phyloP scores from a whole-genome alignment of 176 grass and related monocot genomes.

The Raddia distichophylla region DNA sequence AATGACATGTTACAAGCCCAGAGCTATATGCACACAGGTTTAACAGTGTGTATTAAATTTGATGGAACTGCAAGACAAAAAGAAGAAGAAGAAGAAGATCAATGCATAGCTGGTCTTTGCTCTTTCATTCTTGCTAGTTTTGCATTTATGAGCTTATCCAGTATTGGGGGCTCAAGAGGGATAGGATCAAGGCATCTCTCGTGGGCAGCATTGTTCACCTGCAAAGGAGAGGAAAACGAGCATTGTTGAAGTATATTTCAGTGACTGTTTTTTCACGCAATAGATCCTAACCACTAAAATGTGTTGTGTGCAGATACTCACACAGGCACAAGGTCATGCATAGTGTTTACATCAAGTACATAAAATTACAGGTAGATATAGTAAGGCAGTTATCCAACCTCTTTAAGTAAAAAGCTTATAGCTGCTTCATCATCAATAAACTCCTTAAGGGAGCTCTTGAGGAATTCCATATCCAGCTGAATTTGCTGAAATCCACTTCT shows the following conservation, averaged over 20 bases:
- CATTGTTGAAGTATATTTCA: constrained; percentile 15
- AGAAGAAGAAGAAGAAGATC: neutral
- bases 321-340: neutral
- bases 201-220: constrained; percentile 94
- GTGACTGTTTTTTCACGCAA: constrained; percentile 6
- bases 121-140: constrained; percentile 84
- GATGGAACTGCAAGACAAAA: constrained; percentile 14
- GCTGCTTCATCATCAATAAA: constrained; percentile 92
- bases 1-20: neutral
- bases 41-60: constrained; percentile 31
- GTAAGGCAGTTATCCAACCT: constrained; percentile 56
- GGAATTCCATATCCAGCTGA: constrained; percentile 97
- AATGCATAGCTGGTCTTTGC: constrained; percentile 40
- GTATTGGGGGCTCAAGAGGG: constrained; percentile 88
- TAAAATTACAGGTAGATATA: constrained; percentile 24
- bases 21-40: constrained; percentile 23
- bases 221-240: constrained; percentile 35
- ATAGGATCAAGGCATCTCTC: constrained; percentile 97
- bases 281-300: constrained; percentile 10
- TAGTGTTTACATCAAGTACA: neutral
- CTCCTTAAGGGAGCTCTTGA: constrained; percentile 88
- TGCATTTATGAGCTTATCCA: constrained; percentile 90
- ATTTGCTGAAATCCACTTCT: constrained; percentile 99
- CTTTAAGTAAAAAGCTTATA: constrained; percentile 95
- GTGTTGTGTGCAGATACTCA: neutral